These are phyloP conservation scores for Geranomyces michiganensis DNA, from an alignment of 192 early-diverging fungal species.

Conservation along the genomic window DNA sequence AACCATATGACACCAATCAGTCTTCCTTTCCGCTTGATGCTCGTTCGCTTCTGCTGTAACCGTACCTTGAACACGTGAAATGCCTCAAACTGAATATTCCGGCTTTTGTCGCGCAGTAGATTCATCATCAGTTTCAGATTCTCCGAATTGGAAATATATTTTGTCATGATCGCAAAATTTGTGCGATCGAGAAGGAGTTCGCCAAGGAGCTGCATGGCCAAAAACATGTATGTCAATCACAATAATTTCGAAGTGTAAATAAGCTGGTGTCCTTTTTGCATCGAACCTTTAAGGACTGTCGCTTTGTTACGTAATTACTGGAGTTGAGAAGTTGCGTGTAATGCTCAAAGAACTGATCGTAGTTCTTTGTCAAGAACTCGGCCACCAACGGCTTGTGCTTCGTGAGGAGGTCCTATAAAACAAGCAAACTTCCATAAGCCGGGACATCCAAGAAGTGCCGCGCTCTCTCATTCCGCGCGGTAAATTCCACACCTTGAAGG, in stretches of 20 bases:
- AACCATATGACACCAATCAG: background rate
- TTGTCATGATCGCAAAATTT: constrained; percentile 94
- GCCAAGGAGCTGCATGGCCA: constrained; percentile 74
- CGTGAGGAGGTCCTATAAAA: constrained; percentile 80
- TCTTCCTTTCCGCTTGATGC: no score
- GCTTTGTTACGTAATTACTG: constrained; percentile 95
- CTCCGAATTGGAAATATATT: constrained; percentile 87
- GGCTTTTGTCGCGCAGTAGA: constrained; percentile 87
- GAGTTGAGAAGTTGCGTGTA: constrained; percentile 86
- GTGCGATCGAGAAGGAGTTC: constrained; percentile 95
- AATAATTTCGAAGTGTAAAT: background rate
- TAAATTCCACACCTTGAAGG: constrained; percentile 73
- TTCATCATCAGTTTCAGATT: constrained; percentile 99
- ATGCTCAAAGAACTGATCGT: constrained; percentile 88
- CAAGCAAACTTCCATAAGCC: background rate
- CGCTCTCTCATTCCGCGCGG: no score
- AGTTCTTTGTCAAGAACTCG: constrained; percentile 84
- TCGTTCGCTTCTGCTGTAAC: background rate
- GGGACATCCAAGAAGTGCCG: no score
- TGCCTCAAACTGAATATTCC: constrained; percentile 99
- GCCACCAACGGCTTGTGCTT: constrained; percentile 92
- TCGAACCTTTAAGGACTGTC: constrained; percentile 94
- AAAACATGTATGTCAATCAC: background rate
- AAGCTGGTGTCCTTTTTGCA: background rate
- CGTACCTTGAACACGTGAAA: constrained; percentile 99